Percentiles rank a stretch among this genome's conserved stretches.
Evolutionary conservation across 352 stramenopile genomes (phyloP).

Genomic region (Blastocystis sp.): DNA sequence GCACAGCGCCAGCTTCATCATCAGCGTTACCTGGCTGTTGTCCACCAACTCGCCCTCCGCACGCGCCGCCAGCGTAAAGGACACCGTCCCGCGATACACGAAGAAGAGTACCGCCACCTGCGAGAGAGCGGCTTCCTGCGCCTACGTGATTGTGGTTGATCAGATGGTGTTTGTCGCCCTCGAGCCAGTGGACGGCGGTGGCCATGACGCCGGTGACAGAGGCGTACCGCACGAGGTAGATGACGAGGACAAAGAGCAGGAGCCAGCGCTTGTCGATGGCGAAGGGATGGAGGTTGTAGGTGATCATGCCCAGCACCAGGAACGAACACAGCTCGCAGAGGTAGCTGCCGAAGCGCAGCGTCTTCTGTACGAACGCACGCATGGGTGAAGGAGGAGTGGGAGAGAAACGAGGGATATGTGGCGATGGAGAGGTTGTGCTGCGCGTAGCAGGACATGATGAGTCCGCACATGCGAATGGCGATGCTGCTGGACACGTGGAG

Average conservation of each 20-base stretch:
- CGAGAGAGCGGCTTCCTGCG: neutral
- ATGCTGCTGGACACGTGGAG: slow-evolving; percentile 16
- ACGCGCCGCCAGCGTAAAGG: slow-evolving; percentile 1
- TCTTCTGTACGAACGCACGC: neutral
- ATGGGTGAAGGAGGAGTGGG: neutral
- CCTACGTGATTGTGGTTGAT: neutral
- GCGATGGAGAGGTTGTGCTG: neutral
- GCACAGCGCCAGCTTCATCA: slow-evolving; percentile 22
- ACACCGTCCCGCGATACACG: neutral
- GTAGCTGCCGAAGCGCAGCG: neutral
- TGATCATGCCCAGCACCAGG: slow-evolving; percentile 20
- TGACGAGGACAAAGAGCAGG: neutral
- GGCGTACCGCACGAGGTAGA: neutral
- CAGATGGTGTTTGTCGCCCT: neutral
- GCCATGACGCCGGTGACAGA: neutral
- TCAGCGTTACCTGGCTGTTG: slow-evolving; percentile 18
- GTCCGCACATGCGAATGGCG: slow-evolving; percentile 14
- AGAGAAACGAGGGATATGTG: neutral
- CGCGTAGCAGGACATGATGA: slow-evolving; percentile 32
- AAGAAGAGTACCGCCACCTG: neutral
- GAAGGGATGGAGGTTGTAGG: slow-evolving; percentile 9
- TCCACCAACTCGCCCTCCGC: slow-evolving; percentile 2
- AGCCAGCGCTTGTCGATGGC: neutral
- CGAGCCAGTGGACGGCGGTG: neutral
- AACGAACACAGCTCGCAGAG: slow-evolving; percentile 23